Base-by-base conservation (phyloP, 306 rosid species). In the Citrullus amarus region DNA sequence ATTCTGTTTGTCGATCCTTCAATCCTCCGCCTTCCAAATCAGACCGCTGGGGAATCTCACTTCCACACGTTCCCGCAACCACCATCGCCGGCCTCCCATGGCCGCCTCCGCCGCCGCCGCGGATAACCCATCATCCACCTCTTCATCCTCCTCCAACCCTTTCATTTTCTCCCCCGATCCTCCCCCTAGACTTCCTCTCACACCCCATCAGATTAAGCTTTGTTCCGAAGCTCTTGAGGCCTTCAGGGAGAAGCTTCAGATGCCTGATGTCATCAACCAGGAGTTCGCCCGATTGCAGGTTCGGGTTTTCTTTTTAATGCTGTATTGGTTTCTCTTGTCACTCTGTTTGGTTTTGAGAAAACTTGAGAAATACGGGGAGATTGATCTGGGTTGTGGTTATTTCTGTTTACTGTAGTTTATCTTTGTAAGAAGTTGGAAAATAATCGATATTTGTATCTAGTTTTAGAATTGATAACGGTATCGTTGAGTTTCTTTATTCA, bases 281-380 rank as follows among this genome's bases (percentile, higher is more conserved):
- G 98, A 92, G 91, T 95, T 92, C 62, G 77, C 69, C 17, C 86
- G 39, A 79, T 82, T 95, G 88, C 91, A 92, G 96, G 96, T 89
- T 82, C 12, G 7, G 0, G 22, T 77, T 61, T 36, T 17, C 5
- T 12, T 63, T 10, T 79, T 34, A 2, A 16, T 30, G 10, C 36
- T 55, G 34, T 5, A 51, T 16, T 17, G 9, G 3, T 69, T 61
- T 11, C 4, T 20, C 14, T 18, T 3, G 14, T 43, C 76, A 50
- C 15, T 73, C 22, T 78, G 16, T 63, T 79, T 61, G 39, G 55
- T 77, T 61, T 61, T 63, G 18, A 53, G 53, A 72, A 82, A 46
- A 71, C 12, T 71, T 22, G 54, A 28, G 17, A n/a, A 46, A 13
- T 14, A 62, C 68, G 0, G 41, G 41, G 51, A 68, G 30, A 41